Evolutionary conservation across 2,329 filamentous ascomycete species (phyloP).

Genomic region (Knoxdaviesia capensis): DNA sequence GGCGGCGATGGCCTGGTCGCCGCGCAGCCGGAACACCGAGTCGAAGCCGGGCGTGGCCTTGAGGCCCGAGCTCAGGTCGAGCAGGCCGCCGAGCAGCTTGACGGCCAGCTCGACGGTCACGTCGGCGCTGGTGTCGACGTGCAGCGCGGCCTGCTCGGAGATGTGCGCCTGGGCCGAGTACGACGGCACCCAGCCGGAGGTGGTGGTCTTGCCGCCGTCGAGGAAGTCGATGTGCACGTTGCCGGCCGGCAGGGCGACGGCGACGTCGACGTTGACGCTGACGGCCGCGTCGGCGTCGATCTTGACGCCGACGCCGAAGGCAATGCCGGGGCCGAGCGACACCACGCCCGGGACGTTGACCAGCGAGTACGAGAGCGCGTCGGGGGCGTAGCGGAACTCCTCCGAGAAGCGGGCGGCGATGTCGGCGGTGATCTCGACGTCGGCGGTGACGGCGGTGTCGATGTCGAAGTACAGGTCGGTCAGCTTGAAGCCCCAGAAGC

Average conservation of each 20-base stretch:
- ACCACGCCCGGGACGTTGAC: conserved; percentile 20
- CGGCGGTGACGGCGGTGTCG: conserved; percentile 16
- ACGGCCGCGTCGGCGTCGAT: conserved; percentile 14
- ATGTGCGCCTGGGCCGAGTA: conserved; percentile 15
- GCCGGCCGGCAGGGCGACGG: conserved; percentile 13
- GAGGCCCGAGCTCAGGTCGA: conserved; percentile 17
- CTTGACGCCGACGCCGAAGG: conserved; percentile 17
- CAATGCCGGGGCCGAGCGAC: conserved; percentile 15
- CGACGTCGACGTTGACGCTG: conserved; percentile 11
- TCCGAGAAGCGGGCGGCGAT: conserved; percentile 14
- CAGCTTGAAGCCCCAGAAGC: conserved; percentile 14
- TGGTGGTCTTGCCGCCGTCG: conserved; percentile 9
- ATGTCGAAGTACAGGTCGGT: conserved; percentile 20
- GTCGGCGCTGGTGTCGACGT: conserved; percentile 13
- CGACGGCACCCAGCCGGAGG: conserved; percentile 16
- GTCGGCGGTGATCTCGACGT: conserved; percentile 15
- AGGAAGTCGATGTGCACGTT: conserved; percentile 19
- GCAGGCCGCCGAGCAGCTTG: conserved; percentile 14
- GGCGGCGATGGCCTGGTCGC: conserved; percentile 8
- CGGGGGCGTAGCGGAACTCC: conserved; percentile 15
- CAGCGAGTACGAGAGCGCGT: conserved; percentile 15
- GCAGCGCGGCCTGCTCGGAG: conserved; percentile 12
- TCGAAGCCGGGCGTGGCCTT: conserved; percentile 15
- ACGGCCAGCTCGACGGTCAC: conserved; percentile 18
- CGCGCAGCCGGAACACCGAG: conserved; percentile 14